Conservation (phyloP, 2,329 filamentous ascomycete species). For the Aspergillus glaucus region DNA sequence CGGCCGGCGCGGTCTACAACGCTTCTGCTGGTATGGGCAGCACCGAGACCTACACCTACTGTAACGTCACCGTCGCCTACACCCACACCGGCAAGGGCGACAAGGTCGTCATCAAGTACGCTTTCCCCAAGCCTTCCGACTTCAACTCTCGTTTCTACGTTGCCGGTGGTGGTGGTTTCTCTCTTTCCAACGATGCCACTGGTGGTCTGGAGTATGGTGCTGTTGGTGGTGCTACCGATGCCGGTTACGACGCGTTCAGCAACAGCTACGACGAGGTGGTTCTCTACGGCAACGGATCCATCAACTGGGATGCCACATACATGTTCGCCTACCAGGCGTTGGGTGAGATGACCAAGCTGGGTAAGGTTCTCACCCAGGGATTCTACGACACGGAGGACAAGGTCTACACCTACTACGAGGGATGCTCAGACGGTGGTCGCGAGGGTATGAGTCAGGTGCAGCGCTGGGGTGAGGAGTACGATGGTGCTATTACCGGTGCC, state of each 20-base stretch:
- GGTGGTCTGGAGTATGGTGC: slow-evolving; percentile 41
- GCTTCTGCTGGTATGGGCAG: slow-evolving; percentile 20
- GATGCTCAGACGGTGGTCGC: slow-evolving; percentile 50
- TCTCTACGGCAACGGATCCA: slow-evolving; percentile 44
- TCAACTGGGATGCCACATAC: slow-evolving; percentile 28
- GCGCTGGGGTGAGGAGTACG: slow-evolving; percentile 43
- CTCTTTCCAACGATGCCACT: slow-evolving; percentile 32
- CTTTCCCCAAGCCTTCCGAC: slow-evolving; percentile 28
- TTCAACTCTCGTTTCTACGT: slow-evolving; percentile 44
- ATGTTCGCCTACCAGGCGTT: slow-evolving; percentile 44
- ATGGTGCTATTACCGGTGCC: slow-evolving; percentile 43
- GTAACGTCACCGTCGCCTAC: slow-evolving; percentile 40
- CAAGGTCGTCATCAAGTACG: slow-evolving; percentile 31
- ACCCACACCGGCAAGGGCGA: slow-evolving; percentile 39
- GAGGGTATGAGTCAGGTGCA: slow-evolving; percentile 50
- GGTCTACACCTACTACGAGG: slow-evolving; percentile 46
- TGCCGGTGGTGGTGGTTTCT: slow-evolving; percentile 41
- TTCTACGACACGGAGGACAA: slow-evolving; percentile 32
- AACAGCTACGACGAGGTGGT: slow-evolving; percentile 32
- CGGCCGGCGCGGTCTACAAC: slow-evolving; percentile 36
- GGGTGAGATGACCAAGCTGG: slow-evolving; percentile 46
- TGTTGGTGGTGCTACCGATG: slow-evolving; percentile 36
- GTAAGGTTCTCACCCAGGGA: slow-evolving; percentile 39
- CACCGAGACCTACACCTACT: slow-evolving; percentile 24
- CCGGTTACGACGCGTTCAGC: slow-evolving; percentile 41